Percentiles rank a stretch among this genome's conserved stretches.
These are phyloP conservation scores for Ophiostoma angusticollis DNA, from an alignment of 2,329 filamentous ascomycete genomes.

Conservation along the genomic window DNA sequence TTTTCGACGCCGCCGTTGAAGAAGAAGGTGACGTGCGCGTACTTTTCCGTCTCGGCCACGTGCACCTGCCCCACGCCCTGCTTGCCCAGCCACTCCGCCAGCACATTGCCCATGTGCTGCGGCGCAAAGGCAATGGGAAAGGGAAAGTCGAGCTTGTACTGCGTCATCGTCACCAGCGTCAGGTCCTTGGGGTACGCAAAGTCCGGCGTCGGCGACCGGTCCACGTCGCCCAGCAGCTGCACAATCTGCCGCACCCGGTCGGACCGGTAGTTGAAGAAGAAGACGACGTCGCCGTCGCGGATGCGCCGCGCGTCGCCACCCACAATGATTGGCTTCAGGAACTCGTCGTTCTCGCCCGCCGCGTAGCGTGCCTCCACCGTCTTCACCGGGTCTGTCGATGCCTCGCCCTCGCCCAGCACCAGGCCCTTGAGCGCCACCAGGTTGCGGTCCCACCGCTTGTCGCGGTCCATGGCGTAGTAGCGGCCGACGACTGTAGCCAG, in stretches of 20 bases:
- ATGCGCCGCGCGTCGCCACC: slow-evolving; percentile 77
- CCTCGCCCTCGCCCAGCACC: slow-evolving; percentile 75
- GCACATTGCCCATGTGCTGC: slow-evolving; percentile 94
- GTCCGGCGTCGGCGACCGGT: slow-evolving; percentile 80
- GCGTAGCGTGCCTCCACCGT: slow-evolving; percentile 81
- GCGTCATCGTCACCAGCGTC: slow-evolving; percentile 91
- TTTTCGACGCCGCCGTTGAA: slow-evolving; percentile 99
- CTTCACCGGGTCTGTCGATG: slow-evolving; percentile 69
- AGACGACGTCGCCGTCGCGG: slow-evolving; percentile 84
- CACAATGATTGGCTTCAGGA: slow-evolving; percentile 93
- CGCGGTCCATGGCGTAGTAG: slow-evolving; percentile 98
- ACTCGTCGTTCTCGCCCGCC: slow-evolving; percentile 86
- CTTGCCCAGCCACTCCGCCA: slow-evolving; percentile 90
- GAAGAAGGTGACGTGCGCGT: slow-evolving; percentile 98
- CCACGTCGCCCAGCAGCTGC: slow-evolving; percentile 81
- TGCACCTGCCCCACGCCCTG: slow-evolving; percentile 87
- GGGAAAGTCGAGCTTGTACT: slow-evolving; percentile 90
- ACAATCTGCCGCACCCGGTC: slow-evolving; percentile 95
- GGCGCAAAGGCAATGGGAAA: slow-evolving; percentile 89
- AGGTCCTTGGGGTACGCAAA: slow-evolving; percentile 82
- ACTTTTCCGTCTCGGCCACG: slow-evolving; percentile 97
- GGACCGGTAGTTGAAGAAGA: slow-evolving; percentile 99
- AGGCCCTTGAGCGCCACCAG: slow-evolving; percentile 83
- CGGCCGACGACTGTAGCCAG: slow-evolving; percentile 87
- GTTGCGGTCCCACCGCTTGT: slow-evolving; percentile 96